Percentiles rank a stretch among this genome's conserved stretches.
phyloP scores from a whole-genome alignment of 805 yeast species.

The Torulaspora franciscae region DNA sequence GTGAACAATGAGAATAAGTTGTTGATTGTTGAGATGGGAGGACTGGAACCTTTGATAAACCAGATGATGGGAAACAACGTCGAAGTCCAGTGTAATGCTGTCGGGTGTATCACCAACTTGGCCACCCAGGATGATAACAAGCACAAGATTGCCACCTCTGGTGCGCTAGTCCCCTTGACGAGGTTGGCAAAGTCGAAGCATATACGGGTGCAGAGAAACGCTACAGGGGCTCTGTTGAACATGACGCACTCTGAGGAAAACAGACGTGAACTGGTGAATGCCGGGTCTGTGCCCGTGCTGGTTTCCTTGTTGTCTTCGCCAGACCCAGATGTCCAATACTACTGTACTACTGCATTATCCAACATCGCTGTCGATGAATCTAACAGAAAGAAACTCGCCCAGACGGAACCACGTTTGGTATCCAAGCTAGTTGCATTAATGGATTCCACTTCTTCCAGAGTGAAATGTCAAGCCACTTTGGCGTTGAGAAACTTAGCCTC shows the following conservation, averaged over 20 bases:
- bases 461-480: constrained; percentile 96
- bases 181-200: constrained; percentile 92
- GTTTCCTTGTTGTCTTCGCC: constrained; percentile 78
- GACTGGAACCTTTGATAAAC: constrained; percentile 89
- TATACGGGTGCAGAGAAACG: constrained; percentile 94
- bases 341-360: constrained; percentile 94
- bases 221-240: constrained; percentile 94
- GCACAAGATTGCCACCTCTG: constrained; percentile 90
- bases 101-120: constrained; percentile 95
- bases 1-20: constrained; percentile 93
- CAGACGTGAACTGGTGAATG: constrained; percentile 92
- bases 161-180: constrained; percentile 91
- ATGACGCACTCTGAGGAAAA: constrained; percentile 98
- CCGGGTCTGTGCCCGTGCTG: constrained; percentile 96
- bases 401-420: constrained; percentile 89
- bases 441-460: constrained; percentile 91
- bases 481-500: constrained; percentile 95
- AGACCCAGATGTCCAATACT: constrained; percentile 96
- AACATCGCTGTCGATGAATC: constrained; percentile 95
- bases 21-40: constrained; percentile 96
- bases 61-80: constrained; percentile 97
- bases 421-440: constrained; percentile 80
- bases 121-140: constrained; percentile 98
- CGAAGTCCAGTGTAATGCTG: constrained; percentile 98
- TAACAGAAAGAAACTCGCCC: constrained; percentile 80